Evolutionary conservation across 306 rosid species (phyloP).

Genomic region (Lithocarpus polystachyus): DNA sequence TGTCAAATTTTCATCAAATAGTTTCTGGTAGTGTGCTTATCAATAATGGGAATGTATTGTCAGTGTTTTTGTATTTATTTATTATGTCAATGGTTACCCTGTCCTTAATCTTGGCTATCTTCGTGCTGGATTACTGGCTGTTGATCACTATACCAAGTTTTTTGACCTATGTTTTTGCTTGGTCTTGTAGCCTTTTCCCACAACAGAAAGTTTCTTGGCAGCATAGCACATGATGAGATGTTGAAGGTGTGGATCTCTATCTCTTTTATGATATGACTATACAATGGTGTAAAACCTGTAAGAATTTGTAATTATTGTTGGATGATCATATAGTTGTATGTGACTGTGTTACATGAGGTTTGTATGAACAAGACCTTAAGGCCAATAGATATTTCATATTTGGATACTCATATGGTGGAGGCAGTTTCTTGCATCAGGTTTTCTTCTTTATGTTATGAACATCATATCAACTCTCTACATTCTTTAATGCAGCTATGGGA

Average conservation of each 20-base stretch:
- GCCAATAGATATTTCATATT: not conserved
- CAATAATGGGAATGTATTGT: not conserved
- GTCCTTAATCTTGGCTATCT: not conserved
- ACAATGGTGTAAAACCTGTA: not conserved
- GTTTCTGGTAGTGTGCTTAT: not conserved
- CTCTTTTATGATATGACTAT: not conserved
- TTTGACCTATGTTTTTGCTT: conserved; percentile 30
- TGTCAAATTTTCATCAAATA: not conserved
- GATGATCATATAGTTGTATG: not conserved
- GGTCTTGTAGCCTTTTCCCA: conserved; percentile 68
- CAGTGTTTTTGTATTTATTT: no score
- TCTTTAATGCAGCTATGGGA: conserved; percentile 65
- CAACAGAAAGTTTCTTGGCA: conserved; percentile 74
- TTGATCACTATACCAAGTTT: not conserved
- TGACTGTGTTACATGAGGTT: not conserved
- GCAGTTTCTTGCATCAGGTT: no score
- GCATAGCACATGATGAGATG: conserved; percentile 74
- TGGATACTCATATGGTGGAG: not conserved
- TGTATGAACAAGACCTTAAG: not conserved
- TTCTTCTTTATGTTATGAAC: not conserved
- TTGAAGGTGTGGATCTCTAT: conserved; percentile 58
- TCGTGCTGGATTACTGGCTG: not conserved
- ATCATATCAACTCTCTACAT: not conserved
- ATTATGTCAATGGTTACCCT: not conserved
- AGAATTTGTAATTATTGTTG: no score